Percentiles rank a stretch among this genome's conserved stretches.
phyloP scores from a whole-genome alignment of 192 early-diverging fungal genomes.

The Gamsiella multidivaricata region DNA sequence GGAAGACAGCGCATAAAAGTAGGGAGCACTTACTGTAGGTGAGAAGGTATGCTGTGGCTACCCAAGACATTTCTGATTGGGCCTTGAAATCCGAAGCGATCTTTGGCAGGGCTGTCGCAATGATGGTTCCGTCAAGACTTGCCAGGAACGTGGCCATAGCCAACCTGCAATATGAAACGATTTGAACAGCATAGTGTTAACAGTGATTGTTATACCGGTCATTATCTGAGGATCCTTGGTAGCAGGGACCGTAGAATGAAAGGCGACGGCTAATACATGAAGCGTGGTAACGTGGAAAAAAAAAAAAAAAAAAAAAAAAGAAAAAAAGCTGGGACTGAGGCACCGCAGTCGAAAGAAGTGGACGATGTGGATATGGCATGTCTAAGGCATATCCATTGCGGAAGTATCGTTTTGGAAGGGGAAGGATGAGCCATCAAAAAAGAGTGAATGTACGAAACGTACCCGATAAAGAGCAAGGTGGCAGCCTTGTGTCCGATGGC shows the following conservation, averaged over 20 bases:
- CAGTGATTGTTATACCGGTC: not conserved
- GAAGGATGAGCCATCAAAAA: not conserved
- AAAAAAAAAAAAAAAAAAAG: no score
- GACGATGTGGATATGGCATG: no score
- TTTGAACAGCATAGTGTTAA: no score
- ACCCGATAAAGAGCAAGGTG: constrained; percentile 48
- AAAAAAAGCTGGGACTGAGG: no score
- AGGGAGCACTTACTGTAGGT: constrained; percentile 49
- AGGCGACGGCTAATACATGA: no score
- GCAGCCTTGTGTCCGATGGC: constrained; percentile 21
- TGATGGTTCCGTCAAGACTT: constrained; percentile 73
- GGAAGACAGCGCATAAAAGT: not conserved
- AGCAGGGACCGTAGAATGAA: no score
- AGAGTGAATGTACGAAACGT: not conserved
- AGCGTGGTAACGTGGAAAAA: no score
- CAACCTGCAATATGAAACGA: no score
- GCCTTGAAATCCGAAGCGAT: constrained; percentile 71
- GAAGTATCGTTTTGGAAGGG: not conserved
- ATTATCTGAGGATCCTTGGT: not conserved
- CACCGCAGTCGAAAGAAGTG: no score
- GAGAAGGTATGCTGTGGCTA: constrained; percentile 77
- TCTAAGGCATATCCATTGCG: no score
- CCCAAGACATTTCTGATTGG: constrained; percentile 77
- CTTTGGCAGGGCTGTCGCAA: constrained; percentile 68
- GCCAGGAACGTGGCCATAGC: constrained; percentile 69